These are phyloP conservation scores for Coemansia sp. DNA, from an alignment of 192 early-diverging fungal genomes.

Conservation along the genomic window DNA sequence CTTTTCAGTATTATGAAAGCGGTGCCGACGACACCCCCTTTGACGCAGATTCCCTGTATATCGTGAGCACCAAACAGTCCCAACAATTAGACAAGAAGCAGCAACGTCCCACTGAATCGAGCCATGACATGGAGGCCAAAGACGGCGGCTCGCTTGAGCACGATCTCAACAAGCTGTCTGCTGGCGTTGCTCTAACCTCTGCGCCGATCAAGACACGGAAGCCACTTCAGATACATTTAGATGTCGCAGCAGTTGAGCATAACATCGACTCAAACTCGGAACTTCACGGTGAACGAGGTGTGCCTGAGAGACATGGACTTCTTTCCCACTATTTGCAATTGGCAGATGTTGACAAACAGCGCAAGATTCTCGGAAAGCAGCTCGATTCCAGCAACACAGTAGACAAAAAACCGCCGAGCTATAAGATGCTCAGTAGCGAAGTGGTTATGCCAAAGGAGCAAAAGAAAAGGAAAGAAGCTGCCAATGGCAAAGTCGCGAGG, in stretches of 20 bases:
- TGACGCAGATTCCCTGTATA: constrained; percentile 1
- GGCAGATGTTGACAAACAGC: neutral
- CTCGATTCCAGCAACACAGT: neutral
- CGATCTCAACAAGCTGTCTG: neutral
- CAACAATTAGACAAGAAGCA: neutral
- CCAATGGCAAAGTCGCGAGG: no score
- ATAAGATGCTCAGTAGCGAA: neutral
- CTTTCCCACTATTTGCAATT: constrained; percentile 1
- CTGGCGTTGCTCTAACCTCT: neutral
- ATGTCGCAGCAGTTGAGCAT: neutral
- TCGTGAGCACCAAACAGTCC: neutral
- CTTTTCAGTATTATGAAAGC: neutral
- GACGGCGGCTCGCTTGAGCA: neutral
- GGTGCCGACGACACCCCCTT: neutral
- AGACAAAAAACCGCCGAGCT: neutral
- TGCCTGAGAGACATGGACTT: neutral
- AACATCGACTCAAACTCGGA: neutral
- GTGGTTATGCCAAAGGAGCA: no score
- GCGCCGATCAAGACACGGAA: neutral
- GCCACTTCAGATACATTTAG: neutral
- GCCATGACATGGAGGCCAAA: neutral
- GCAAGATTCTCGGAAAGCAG: neutral
- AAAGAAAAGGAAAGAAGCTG: no score
- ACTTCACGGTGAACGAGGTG: neutral
- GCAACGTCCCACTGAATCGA: neutral